Evolutionary conservation across 2,329 filamentous ascomycete genomes (phyloP).

Genomic region (Sarocladium kiliense): DNA sequence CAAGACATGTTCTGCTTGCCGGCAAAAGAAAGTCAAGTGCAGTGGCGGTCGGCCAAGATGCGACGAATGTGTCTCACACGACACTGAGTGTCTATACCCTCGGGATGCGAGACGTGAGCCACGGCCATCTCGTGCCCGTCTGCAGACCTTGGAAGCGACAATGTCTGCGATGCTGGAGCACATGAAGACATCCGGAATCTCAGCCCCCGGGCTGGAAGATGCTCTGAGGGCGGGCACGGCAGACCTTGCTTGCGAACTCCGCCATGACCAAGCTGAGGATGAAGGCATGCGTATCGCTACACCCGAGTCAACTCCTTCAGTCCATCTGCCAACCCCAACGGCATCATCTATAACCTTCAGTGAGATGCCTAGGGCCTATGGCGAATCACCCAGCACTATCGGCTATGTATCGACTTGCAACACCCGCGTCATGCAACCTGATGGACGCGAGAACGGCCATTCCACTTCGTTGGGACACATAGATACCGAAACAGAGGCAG

Average conservation of each 20-base stretch:
- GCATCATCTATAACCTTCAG: too few species aligned
- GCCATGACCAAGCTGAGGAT: conserved; percentile 12
- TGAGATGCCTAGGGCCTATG: too few species aligned
- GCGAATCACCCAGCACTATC: too few species aligned
- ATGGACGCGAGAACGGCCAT: too few species aligned
- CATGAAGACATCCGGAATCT: conserved; percentile 26
- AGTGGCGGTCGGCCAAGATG: conserved; percentile 27
- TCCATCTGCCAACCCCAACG: too few species aligned
- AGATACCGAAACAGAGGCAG: too few species aligned
- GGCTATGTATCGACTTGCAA: too few species aligned
- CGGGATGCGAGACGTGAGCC: conserved; percentile 27
- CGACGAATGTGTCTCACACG: conserved; percentile 22
- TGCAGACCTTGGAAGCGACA: conserved; percentile 24
- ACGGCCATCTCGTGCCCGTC: conserved; percentile 24
- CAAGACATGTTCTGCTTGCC: conserved; percentile 30
- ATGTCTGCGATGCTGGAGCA: conserved; percentile 25
- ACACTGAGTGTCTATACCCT: conserved; percentile 25
- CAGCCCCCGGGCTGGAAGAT: conserved; percentile 9
- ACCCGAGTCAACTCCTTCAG: too few species aligned
- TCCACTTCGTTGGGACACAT: too few species aligned
- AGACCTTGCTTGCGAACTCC: conserved; percentile 19
- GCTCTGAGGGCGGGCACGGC: too few species aligned
- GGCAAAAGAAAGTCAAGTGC: conserved; percentile 30
- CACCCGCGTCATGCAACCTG: too few species aligned
- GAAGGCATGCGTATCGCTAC: too few species aligned